phyloP scores from a whole-genome alignment of 148 eudicot genomes.

The Camellia sinensis region DNA sequence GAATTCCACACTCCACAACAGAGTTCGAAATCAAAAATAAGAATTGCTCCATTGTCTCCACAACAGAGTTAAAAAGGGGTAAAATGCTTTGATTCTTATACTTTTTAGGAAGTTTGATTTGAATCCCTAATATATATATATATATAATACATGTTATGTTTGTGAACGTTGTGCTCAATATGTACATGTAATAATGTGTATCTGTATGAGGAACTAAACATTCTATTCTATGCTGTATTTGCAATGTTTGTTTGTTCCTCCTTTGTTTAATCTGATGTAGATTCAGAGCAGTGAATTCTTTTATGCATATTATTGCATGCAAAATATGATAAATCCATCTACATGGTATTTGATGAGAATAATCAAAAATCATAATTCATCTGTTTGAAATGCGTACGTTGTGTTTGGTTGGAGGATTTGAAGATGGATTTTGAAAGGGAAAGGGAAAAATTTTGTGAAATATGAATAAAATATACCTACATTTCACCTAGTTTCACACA shows the following conservation, averaged over 20 bases:
- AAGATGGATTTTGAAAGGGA: too few relatives aligned
- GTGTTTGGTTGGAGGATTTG: too few relatives aligned
- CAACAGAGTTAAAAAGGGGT: too few relatives aligned
- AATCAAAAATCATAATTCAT: background rate
- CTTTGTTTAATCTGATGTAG: background rate
- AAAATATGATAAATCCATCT: background rate
- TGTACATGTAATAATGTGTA: background rate
- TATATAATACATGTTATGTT: too few relatives aligned
- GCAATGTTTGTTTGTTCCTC: background rate
- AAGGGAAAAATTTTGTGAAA: too few relatives aligned
- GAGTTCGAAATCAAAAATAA: too few relatives aligned
- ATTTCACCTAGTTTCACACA: too few relatives aligned
- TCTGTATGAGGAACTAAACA: background rate
- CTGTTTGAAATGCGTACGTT: background rate
- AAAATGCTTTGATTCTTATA: background rate
- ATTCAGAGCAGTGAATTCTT: background rate
- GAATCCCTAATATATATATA: background rate
- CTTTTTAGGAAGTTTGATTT: background rate
- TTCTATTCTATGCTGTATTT: background rate
- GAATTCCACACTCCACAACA: too few relatives aligned
- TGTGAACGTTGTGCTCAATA: background rate
- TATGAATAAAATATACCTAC: too few relatives aligned
- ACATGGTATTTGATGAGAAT: background rate
- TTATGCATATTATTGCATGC: background rate
- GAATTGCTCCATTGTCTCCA: too few relatives aligned